These are phyloP conservation scores for Rhododendron vialii DNA, from an alignment of 148 eudicot genomes.

Conservation along the genomic window DNA sequence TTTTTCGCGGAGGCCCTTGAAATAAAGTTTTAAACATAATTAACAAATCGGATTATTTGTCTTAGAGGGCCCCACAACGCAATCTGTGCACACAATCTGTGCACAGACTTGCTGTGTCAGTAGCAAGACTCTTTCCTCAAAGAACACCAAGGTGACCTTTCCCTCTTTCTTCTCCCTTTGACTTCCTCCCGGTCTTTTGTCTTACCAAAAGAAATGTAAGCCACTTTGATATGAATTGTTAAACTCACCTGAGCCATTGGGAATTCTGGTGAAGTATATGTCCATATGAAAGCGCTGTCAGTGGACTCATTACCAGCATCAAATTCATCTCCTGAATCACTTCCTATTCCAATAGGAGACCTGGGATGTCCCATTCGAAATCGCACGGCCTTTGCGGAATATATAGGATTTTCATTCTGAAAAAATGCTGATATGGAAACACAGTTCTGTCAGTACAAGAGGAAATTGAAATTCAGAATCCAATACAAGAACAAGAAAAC, in stretches of 20 bases:
- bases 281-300: constrained; percentile 49
- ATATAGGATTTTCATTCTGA: constrained; percentile 65
- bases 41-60: no score
- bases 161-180: not conserved
- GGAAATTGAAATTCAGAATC: not conserved
- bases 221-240: not conserved
- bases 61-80: no score
- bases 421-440: constrained; percentile 58
- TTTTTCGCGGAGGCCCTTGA: no score
- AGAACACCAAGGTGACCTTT: not conserved
- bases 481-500: not conserved
- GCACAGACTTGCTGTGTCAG: no score
- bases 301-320: constrained; percentile 13
- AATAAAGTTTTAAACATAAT: no score
- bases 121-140: not conserved
- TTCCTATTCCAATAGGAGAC: constrained; percentile 17
- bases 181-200: not conserved
- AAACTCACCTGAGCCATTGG: constrained; percentile 77
- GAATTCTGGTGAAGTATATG: constrained; percentile 65
- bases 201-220: not conserved
- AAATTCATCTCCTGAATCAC: constrained; percentile 10
- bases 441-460: constrained; percentile 7
- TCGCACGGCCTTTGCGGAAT: constrained; percentile 72
- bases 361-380: constrained; percentile 61
- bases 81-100: no score